Evolutionary conservation across 768 basidiomycete species (phyloP), one percentile per base, ranked within the genome.

Genomic region (Amanita molliuscula): DNA sequence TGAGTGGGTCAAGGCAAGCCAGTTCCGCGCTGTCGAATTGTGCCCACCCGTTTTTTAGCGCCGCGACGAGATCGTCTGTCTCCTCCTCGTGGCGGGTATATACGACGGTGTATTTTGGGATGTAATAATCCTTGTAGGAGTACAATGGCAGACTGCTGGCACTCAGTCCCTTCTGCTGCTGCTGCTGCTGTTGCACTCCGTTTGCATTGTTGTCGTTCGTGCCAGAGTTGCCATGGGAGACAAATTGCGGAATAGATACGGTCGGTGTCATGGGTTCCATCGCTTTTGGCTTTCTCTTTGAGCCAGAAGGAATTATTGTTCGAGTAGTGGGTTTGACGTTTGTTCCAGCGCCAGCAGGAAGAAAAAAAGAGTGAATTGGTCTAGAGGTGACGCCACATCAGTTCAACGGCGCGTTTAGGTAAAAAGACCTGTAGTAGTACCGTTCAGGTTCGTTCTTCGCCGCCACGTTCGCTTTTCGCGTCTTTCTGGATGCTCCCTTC

Each of bases 51-150:
- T 54, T 43, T 36, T 53, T 54, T 2, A 68, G 56, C 18, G 56
- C 48, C 7, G 40, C 53, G 6, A 67, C 54, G 15, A 67, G 57
- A 28, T 68, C 66, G 36, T 68, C 56, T 1, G 61, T 56, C 44
- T 68, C 67, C 2, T 59, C 59, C 35, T 60, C 64, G 36, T 63
- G 57, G 2, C 52, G 55, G 1, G 60, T 66, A 36, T 62, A 66
- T 11, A 66, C 63, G 16, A 64, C 40, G 16, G 48, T 55, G 0
- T 63, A 46, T 8, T 52, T 58, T 1, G 64, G 62, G 7, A 37
- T 43, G 34, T 62, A 65, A 37, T 62, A 65, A 34, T 63, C 61
- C 42, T 56, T 60, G 54, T 64, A 67, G 2, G 65, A 62, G 36
- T 67, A 68, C 2, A 50, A 26, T 9, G 61, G 62, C 3, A 21